Base-by-base conservation (phyloP, 176 grass and related monocot species). In the Oryza glumipatula region DNA sequence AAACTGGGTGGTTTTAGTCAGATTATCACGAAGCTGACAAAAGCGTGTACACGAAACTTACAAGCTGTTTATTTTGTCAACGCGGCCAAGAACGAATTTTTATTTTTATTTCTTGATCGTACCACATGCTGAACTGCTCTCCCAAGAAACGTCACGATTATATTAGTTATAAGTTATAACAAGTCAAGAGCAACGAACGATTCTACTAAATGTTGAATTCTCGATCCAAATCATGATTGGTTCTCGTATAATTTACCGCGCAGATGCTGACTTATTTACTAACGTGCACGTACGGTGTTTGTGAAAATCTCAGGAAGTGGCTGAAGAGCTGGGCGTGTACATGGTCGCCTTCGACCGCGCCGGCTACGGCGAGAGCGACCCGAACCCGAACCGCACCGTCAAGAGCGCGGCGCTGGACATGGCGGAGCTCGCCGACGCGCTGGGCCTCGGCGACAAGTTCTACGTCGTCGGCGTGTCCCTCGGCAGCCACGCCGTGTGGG, bases 261-360 rank as follows among this genome's bases (percentile, higher is more conserved):
- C 39, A 4, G 13, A 16, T n/a, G 64, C 58, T 14, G 16, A 64
- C 9, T 61, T 61, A 2, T 13, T 41, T 5, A 74, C 4, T 7
- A 16, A 52, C 19, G 11, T 48, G 2, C 5, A 21, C 28, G 2
- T 8, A 21, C 28, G 28, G 1, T 4, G n/a, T 77, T 52, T 32
- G 67, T 32, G 5, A 76, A 76, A 32, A 65, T 70, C 52, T 13
- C 92, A 94, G 92, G 89, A 94, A 58, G 6, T 92, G 43, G 82
- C 86, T 3, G 87, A 92, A 64, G 87, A 89, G 72, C 58, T 92
- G 12, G 92, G 92, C 79, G 89, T 94, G 45, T 94, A 92, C 87
- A 94, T 92, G 87, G 92, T 94, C 22, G 92, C 84, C 45, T 94
- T 92, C 80, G 92, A 94, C 76, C 87, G 92, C 21, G 84, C 92